Evolutionary conservation across 257 asterid species (phyloP), one percentile per base, ranked within the genome.

Genomic region (Nicotiana paniculata): DNA sequence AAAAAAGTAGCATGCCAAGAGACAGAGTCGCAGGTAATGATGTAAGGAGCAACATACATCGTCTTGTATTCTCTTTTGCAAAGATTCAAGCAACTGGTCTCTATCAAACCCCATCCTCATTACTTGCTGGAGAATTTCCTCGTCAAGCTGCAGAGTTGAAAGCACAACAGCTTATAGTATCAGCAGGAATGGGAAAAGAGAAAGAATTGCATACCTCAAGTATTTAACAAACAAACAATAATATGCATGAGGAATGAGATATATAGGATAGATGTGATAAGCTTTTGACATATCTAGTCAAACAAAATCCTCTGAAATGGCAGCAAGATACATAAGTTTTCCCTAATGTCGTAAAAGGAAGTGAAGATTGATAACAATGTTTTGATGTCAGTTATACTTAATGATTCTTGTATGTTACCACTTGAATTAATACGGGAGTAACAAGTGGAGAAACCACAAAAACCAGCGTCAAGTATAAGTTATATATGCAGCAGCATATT

Each of bases 21-120:
- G 26, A 75, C 3, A 28, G 61, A 74, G 15, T 74, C 6, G 2
- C 43, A 5, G 62, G 28, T 51, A 51, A 35, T 75, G 63, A 51
- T 75, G 62, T 51, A 75, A 75, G 80, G 81, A 82, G 70, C 69
- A 57, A 79, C 83, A 57, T 90, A 93, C 99, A 89, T 93, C 97
- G 88, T 96, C 93, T 89, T 93, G 99, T 82, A 88, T 86, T 85
- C 97, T 92, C 37, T 84, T 96, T 83, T 92, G 95, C 54, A 96
- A 89, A 77, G 99, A 91, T 78, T 92, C 94, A 74, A 93, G 91
- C 79, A 96, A 90, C 83, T 91, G 97, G 87, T 65, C 88, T 86
- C 91, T 89, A 84, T 88, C 94, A 86, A 90, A 85, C 81, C 97
- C 94, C 98, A 91, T 91, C 90, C 89, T 87, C 78, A 88, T 82